A percentile compares a stretch with the other conserved stretches of the same genome.
These are phyloP conservation scores for Phaffomyces antillensis DNA, from an alignment of 805 yeast species.

Conservation along the genomic window DNA sequence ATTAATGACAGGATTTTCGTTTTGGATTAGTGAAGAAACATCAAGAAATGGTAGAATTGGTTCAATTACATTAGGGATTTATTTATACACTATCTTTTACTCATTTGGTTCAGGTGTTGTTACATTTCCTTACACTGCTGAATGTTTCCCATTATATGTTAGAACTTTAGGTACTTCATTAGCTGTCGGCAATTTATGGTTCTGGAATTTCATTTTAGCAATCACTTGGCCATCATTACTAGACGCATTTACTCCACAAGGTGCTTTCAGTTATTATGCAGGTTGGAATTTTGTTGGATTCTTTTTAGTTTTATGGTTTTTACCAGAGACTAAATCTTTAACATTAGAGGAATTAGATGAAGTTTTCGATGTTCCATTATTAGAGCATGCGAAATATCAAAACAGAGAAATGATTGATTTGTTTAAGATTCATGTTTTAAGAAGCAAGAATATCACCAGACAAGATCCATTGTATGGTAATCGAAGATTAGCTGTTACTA, in stretches of 20 bases:
- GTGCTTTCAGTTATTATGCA: conserved; percentile 86
- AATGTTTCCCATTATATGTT: conserved; percentile 70
- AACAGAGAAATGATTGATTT: conserved; percentile 33
- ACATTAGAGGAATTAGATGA: conserved; percentile 69
- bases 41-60: conserved; percentile 50
- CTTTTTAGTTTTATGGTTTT: conserved; percentile 61
- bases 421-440: conserved; percentile 41
- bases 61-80: conserved; percentile 64
- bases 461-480: conserved; percentile 51
- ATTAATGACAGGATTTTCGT: conserved; percentile 60
- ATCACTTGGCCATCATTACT: conserved; percentile 74
- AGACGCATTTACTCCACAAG: conserved; percentile 63
- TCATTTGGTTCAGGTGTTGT: conserved; percentile 88
- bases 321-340: conserved; percentile 61
- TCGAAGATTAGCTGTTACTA: conserved; percentile 54
- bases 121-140: conserved; percentile 85
- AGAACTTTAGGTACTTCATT: conserved; percentile 77
- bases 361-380: conserved; percentile 54
- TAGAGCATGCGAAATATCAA: conserved; percentile 47
- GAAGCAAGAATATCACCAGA: conserved; percentile 36
- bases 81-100: conserved; percentile 64
- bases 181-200: conserved; percentile 72
- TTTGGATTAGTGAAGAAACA: conserved; percentile 48
- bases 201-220: conserved; percentile 62
- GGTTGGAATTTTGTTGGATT: conserved; percentile 74